Conservation (phyloP, 2,329 filamentous ascomycete species). For the Thelonectria discophora region DNA sequence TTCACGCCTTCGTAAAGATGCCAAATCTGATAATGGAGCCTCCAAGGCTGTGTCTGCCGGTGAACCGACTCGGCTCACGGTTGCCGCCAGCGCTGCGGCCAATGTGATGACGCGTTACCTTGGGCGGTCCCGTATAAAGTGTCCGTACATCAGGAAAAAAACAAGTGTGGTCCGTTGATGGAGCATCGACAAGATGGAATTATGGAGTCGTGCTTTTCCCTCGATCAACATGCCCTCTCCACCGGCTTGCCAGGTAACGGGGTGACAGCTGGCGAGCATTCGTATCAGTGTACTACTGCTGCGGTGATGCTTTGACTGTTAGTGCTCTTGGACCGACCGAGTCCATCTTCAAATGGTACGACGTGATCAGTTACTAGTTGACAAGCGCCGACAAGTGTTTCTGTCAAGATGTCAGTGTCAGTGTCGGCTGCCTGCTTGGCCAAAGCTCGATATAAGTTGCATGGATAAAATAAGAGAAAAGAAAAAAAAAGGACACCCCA, state of each 20-base stretch:
- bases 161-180: constrained; percentile 1
- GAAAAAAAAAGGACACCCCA: too few relatives aligned
- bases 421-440: background rate
- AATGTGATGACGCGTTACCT: constrained; percentile 39
- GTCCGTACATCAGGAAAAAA: too few relatives aligned
- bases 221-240: background rate
- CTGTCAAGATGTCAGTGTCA: too few relatives aligned
- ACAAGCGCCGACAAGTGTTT: too few relatives aligned
- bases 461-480: too few relatives aligned
- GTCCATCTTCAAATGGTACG: background rate
- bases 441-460: too few relatives aligned
- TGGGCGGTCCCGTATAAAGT: constrained; percentile 1
- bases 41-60: constrained; percentile 24
- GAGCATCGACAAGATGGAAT: background rate
- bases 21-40: background rate
- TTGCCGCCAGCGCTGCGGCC: constrained; percentile 30
- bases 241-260: background rate
- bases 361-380: background rate
- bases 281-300: too few relatives aligned
- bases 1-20: background rate
- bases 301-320: too few relatives aligned
- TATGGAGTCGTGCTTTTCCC: background rate
- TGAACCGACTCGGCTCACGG: constrained; percentile 33
- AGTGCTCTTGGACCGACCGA: background rate
- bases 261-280: background rate